These are phyloP conservation scores for Cystobasidium slooffiae DNA, from an alignment of 1,284 basidiomycete species.

Conservation along the genomic window DNA sequence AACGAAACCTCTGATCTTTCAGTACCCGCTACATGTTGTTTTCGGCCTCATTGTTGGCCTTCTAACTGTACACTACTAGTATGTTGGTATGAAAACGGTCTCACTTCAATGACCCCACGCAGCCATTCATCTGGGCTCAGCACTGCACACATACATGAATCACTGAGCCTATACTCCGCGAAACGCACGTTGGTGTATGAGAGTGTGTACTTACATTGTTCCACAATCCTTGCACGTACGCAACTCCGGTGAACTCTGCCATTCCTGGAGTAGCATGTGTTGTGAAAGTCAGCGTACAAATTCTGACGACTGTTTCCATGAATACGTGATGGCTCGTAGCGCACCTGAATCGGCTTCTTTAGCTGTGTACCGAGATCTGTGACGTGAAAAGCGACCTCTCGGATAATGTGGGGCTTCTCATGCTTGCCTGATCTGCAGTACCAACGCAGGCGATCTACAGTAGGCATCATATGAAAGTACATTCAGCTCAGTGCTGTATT, in stretches of 20 bases:
- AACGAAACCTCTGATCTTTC: too few species aligned
- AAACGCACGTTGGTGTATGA: background rate
- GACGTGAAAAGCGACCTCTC: constrained; percentile 85
- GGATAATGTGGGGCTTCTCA: constrained; percentile 75
- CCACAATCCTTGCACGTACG: constrained; percentile 43
- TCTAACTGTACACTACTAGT: too few species aligned
- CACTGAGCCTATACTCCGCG: background rate
- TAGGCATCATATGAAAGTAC: background rate
- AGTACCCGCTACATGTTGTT: too few species aligned
- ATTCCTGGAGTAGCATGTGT: constrained; percentile 11
- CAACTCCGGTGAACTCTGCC: constrained; percentile 37
- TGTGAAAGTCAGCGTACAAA: background rate
- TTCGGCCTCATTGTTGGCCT: too few species aligned
- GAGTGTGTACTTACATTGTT: constrained; percentile 11
- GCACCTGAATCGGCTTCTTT: constrained; percentile 79
- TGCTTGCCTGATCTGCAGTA: constrained; percentile 79
- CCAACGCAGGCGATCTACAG: constrained; percentile 85
- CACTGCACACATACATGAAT: background rate
- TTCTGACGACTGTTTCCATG: background rate
- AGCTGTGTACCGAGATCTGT: constrained; percentile 91
- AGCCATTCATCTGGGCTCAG: background rate
- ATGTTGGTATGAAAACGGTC: too few species aligned
- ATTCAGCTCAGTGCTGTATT: background rate
- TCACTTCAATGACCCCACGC: too few species aligned
- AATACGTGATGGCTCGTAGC: background rate